Evolutionary conservation across 2,329 filamentous ascomycete genomes (phyloP).

Genomic region (Gaeumannomyces sp.): DNA sequence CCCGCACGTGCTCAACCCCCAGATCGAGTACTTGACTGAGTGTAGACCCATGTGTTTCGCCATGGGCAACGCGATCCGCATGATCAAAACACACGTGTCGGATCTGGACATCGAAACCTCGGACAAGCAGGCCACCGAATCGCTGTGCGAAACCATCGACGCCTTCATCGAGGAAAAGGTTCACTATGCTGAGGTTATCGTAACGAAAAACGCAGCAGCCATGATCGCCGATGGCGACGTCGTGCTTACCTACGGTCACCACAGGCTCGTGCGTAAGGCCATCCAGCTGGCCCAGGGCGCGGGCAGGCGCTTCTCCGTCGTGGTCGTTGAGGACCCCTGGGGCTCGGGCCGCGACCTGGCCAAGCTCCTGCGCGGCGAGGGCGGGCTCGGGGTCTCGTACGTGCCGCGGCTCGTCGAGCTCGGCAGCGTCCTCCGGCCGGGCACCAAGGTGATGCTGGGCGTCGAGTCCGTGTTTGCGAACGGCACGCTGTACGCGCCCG

Average conservation of each 20-base stretch:
- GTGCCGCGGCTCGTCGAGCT: constrained; percentile 70
- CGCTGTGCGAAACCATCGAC: constrained; percentile 76
- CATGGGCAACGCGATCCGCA: constrained; percentile 94
- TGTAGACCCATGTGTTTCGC: constrained; percentile 94
- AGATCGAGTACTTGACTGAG: constrained; percentile 90
- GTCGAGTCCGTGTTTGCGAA: constrained; percentile 96
- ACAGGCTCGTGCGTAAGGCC: constrained; percentile 77
- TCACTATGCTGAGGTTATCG: constrained; percentile 78
- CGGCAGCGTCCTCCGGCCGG: constrained; percentile 57
- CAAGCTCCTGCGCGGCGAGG: constrained; percentile 57
- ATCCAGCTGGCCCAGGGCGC: constrained; percentile 64
- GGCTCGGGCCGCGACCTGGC: constrained; percentile 56
- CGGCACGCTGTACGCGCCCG: constrained; percentile 79
- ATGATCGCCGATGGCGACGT: constrained; percentile 76
- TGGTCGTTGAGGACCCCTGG: constrained; percentile 68
- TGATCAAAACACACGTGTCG: constrained; percentile 87
- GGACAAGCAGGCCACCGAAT: constrained; percentile 74
- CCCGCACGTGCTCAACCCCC: constrained; percentile 82
- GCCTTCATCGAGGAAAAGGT: constrained; percentile 87
- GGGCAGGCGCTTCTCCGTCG: constrained; percentile 74
- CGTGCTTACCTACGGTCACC: constrained; percentile 80
- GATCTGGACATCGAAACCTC: constrained; percentile 81
- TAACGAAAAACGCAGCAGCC: constrained; percentile 66
- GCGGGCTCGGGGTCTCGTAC: constrained; percentile 62
- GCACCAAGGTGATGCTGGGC: constrained; percentile 70